A percentile compares a stretch with the other conserved stretches of the same genome.
Evolutionary conservation across 1,139 yeast genomes (phyloP).

Genomic region (Blastobotrys malaysiensis): DNA sequence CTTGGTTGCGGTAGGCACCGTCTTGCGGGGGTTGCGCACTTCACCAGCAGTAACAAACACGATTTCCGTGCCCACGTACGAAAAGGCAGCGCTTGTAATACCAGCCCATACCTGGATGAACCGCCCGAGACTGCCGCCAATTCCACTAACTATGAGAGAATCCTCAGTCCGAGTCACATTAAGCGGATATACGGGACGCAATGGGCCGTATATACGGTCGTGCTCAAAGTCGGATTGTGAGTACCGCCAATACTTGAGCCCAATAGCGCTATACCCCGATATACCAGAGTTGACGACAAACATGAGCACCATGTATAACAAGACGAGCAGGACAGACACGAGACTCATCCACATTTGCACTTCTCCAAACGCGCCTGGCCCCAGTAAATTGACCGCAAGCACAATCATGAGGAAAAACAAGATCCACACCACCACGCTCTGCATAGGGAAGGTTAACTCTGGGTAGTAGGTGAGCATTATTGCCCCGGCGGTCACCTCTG

Average conservation of each 20-base stretch:
- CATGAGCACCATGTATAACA: slow-evolving; percentile 58
- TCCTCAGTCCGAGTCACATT: slow-evolving; percentile 4
- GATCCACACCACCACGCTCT: slow-evolving; percentile 62
- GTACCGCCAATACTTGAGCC: slow-evolving; percentile 63
- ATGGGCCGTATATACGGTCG: slow-evolving; percentile 59
- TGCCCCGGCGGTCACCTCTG: slow-evolving; percentile 76
- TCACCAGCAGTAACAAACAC: slow-evolving; percentile 86
- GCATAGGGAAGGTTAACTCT: slow-evolving; percentile 45
- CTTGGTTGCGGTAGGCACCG: slow-evolving; percentile 72
- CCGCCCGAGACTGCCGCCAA: slow-evolving; percentile 60
- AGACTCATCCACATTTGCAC: slow-evolving; percentile 61
- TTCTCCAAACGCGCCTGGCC: slow-evolving; percentile 71
- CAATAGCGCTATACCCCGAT: slow-evolving; percentile 37
- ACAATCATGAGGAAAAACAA: slow-evolving; percentile 50
- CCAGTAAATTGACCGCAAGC: slow-evolving; percentile 53
- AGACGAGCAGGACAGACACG: slow-evolving; percentile 50
- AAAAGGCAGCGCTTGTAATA: slow-evolving; percentile 58
- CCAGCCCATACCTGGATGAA: slow-evolving; percentile 62
- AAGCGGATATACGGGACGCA: slow-evolving; percentile 59
- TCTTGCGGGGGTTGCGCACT: slow-evolving; percentile 71
- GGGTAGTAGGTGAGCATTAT: slow-evolving; percentile 67
- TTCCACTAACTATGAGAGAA: slow-evolving; percentile 38
- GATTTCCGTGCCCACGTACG: slow-evolving; percentile 76
- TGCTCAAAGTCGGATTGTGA: slow-evolving; percentile 46
- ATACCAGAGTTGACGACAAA: slow-evolving; percentile 54